Evolutionary conservation across 176 grass and related monocot genomes (phyloP).

Genomic region (Thinopyrum elongatum): DNA sequence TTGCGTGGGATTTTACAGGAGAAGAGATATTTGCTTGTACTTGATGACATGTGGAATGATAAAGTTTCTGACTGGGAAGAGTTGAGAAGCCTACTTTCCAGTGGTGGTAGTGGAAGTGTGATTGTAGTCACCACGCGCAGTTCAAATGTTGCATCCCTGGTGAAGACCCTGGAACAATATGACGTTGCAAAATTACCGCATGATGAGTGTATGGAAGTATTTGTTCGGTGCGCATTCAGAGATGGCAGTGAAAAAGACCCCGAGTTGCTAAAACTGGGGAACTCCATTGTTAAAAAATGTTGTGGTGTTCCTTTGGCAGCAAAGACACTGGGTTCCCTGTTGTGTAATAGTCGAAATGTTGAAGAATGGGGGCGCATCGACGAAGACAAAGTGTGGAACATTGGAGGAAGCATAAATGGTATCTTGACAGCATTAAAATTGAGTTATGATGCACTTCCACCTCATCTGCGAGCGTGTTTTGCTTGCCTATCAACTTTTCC

Average conservation of each 20-base stretch:
- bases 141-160: background rate
- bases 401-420: background rate
- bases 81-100: background rate
- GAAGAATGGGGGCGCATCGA: background rate
- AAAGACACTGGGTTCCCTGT: background rate
- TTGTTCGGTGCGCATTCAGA: background rate
- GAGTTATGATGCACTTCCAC: background rate
- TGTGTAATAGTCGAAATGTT: background rate
- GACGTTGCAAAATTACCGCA: background rate
- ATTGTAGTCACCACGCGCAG: background rate
- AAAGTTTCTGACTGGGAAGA: background rate
- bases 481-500: background rate
- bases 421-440: background rate
- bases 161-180: slow-evolving; percentile 7
- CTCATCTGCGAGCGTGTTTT: background rate
- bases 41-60: background rate
- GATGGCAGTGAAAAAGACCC: background rate
- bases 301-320: background rate
- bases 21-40: background rate
- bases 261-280: background rate
- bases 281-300: background rate
- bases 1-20: background rate
- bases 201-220: background rate
- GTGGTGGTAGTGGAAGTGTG: background rate
- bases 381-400: background rate